Evolutionary conservation across 768 basidiomycete species (phyloP), one percentile per base, ranked within the genome.

Genomic region (Chlorophyllum brunneum): DNA sequence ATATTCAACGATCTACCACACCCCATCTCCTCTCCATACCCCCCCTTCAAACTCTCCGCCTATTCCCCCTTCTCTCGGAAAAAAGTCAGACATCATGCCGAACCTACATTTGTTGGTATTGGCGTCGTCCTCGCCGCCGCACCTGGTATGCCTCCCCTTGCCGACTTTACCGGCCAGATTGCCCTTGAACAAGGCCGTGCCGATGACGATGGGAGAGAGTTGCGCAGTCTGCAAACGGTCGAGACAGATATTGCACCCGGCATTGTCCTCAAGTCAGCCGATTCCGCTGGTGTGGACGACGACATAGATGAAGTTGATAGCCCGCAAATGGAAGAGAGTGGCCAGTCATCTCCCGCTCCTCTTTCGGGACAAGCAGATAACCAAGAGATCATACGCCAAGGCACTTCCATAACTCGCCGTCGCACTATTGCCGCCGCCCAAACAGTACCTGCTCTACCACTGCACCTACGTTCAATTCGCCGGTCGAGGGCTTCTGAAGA

Each of bases 1-100:
- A 95, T 99, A 61, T 99, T 97, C 65, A 84, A 84, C 41, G 92
- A 98, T 67, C 75, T 88, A 29, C 83, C 93, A 9, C 72, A 82
- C 20, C 80, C 85, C 6, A 70, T 78, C 9, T 68, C 77, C 8
- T 75, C 82, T 2, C 88, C 92, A 1, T 95, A 95, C 64, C 72
- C 81, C 11, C 74, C 78, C 6, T 66, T 87, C 58, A 71, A 69
- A 59, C 65, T 80, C 13, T 76, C 82, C 31, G 65, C 70, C 36
- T 18, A 39, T 16, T 31, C 37, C 8, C 71, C 71, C 22, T 70
- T 77, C 15, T 78, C 76, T 30, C 76, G 82, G 31, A 77, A 74
- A 64, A 86, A 85, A 68, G 77, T 98, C 16, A 90, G 83, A 60
- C 75, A 84, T 6, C 82, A 87, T 61, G 68, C 81, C 16, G 79